Evolutionary conservation across 345 rosid genomes (phyloP), one percentile per base, ranked within the genome.

Genomic region (Dipteronia dyeriana): DNA sequence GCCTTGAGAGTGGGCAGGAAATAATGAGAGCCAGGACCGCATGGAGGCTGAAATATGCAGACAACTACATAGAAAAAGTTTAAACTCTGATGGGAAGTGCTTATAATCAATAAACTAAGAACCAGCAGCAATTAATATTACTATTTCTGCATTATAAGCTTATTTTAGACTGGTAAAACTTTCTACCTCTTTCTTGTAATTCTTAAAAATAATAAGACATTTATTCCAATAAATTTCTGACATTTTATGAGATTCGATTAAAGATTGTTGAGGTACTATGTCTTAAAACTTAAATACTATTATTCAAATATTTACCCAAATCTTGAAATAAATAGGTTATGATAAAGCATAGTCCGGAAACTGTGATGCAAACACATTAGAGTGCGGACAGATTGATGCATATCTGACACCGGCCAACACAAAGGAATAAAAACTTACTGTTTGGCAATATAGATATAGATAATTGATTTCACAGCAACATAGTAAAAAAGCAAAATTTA

Each of bases 1-100:
- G 70, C 19, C 74, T 79, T 2, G 77, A 73, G 13, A 25, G 20
- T 25, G 87, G 84, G 14, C 39, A 11, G 1, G 75, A 79, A 68
- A 51, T 74, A n/a, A 64, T 64, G 8, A 66, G 73, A 45, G 87
- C 59, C 66, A 75, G 76, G 12, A 81, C 83, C 4, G 20, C 1
- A 4, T 82, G 78, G 85, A 80, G 67, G 34, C 82, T 77, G 0
- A 83, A 61, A 74, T 23, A 43, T 14, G 23, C 57, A 31, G 16
- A n/a, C 13, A 60, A 16, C 10, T 10, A 12, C 7, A 63, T 1
- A 0, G 7, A 3, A 31, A n/a, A 9, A 41, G n/a, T 11, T 73
- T 65, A 43, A 3, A 73, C 20, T 43, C 61, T 14, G 5, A 19
- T 16, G 14, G 34, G 14, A 12, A 56, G 66, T 38, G 23, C 23